phyloP scores from a whole-genome alignment of 2,329 filamentous ascomycete species.

The Aspergillus sp. region DNA sequence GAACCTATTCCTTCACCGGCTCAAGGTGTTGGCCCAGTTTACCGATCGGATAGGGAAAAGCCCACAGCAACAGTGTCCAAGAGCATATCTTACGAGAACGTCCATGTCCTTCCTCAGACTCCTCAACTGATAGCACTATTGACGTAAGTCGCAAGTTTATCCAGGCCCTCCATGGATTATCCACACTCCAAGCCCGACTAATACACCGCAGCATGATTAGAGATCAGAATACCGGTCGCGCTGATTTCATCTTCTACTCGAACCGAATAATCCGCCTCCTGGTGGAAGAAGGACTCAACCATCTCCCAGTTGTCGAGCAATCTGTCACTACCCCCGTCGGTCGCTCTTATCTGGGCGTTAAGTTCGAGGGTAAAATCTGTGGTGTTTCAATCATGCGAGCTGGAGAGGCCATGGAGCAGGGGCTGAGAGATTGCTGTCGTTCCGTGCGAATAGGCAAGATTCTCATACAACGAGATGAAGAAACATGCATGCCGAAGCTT shows the following conservation, averaged over 20 bases:
- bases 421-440: conserved; percentile 90
- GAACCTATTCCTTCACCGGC: conserved; percentile 47
- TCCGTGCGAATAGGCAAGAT: conserved; percentile 99
- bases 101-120: conserved; percentile 86
- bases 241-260: conserved; percentile 98
- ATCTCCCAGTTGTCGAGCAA: conserved; percentile 86
- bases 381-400: conserved; percentile 98
- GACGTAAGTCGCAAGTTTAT: conserved; percentile 66
- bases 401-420: conserved; percentile 98
- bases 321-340: conserved; percentile 89
- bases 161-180: no score
- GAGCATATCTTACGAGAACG: conserved; percentile 76
- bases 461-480: conserved; percentile 94
- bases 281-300: conserved; percentile 95
- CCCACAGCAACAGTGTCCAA: conserved; percentile 87
- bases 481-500: conserved; percentile 84
- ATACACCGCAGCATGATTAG: conserved; percentile 75
- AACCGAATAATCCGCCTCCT: conserved; percentile 96
- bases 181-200: no score
- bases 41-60: conserved; percentile 73
- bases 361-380: conserved; percentile 97
- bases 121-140: conserved; percentile 95
- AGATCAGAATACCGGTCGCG: conserved; percentile 82
- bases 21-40: conserved; percentile 76
- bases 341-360: conserved; percentile 81